Conservation (phyloP, 805 yeast species). For the Candida verbasci region DNA sequence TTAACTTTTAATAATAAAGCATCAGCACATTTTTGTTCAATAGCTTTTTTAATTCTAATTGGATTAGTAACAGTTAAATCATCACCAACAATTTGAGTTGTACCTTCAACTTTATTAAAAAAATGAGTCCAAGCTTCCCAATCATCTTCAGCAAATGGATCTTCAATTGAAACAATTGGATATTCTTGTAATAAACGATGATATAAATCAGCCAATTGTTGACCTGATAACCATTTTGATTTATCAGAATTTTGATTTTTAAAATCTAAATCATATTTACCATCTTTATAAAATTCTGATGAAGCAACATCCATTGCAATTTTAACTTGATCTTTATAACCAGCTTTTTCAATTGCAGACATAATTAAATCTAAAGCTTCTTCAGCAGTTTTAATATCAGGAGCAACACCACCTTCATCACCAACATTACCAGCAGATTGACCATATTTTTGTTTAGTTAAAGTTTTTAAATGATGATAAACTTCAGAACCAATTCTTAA, state of each 20-base stretch:
- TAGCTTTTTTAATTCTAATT: constrained; percentile 88
- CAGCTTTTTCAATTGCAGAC: constrained; percentile 87
- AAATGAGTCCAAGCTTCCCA: constrained; percentile 97
- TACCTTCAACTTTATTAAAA: constrained; percentile 60
- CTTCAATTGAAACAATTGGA: constrained; percentile 98
- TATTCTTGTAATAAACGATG: constrained; percentile 73
- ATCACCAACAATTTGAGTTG: constrained; percentile 92
- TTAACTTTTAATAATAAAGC: constrained; percentile 95
- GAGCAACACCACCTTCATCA: constrained; percentile 99
- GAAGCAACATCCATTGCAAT: constrained; percentile 97
- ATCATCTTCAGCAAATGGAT: constrained; percentile 99
- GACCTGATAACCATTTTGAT: constrained; percentile 87
- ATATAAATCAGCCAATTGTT: constrained; percentile 83
- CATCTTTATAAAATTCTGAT: constrained; percentile 96
- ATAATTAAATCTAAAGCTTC: constrained; percentile 96
- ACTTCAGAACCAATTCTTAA: constrained; percentile 96
- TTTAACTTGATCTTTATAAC: constrained; percentile 87
- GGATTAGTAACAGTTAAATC: constrained; percentile 99
- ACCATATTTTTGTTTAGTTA: constrained; percentile 94
- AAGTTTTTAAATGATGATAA: constrained; percentile 91
- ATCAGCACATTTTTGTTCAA: constrained; percentile 92
- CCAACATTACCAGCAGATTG: constrained; percentile 99
- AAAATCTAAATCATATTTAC: constrained; percentile 96
- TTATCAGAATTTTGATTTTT: constrained; percentile 92
- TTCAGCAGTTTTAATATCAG: constrained; percentile 89